Conservation (phyloP, 805 yeast genomes). For the Yarrowia sp. region DNA sequence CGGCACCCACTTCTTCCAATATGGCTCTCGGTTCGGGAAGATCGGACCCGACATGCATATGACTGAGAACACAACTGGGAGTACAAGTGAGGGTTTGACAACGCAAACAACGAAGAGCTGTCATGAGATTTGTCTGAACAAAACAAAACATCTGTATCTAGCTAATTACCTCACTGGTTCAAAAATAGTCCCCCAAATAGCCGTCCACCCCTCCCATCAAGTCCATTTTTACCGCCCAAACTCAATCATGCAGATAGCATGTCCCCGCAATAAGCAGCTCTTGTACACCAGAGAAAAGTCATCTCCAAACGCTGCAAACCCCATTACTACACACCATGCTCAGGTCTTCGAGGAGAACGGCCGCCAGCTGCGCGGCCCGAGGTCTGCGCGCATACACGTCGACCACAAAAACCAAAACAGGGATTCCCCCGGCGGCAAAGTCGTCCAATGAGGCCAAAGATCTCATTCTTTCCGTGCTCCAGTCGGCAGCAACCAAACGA, state of each 20-base stretch:
- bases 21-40: constrained; percentile 22
- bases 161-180: too few species aligned
- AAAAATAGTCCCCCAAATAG: too few species aligned
- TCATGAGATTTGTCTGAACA: too few species aligned
- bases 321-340: constrained; percentile 23
- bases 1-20: neutral
- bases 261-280: constrained; percentile 35
- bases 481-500: constrained; percentile 90
- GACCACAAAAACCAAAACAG: constrained; percentile 10
- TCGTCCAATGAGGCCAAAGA: constrained; percentile 51
- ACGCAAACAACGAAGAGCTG: too few species aligned
- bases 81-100: neutral
- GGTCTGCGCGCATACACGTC: constrained; percentile 12
- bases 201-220: too few species aligned
- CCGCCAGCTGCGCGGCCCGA: neutral
- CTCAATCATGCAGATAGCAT: constrained; percentile 36
- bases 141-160: too few species aligned
- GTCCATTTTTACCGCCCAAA: constrained; percentile 29
- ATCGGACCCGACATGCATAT: constrained; percentile 30
- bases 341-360: constrained; percentile 9
- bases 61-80: neutral
- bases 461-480: constrained; percentile 80
- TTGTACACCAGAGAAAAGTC: constrained; percentile 1
- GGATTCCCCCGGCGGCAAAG: constrained; percentile 25
- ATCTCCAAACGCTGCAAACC: constrained; percentile 5